Evolutionary conservation across 2,329 filamentous ascomycete genomes (phyloP).

Genomic region (Neocucurbitaria cava): DNA sequence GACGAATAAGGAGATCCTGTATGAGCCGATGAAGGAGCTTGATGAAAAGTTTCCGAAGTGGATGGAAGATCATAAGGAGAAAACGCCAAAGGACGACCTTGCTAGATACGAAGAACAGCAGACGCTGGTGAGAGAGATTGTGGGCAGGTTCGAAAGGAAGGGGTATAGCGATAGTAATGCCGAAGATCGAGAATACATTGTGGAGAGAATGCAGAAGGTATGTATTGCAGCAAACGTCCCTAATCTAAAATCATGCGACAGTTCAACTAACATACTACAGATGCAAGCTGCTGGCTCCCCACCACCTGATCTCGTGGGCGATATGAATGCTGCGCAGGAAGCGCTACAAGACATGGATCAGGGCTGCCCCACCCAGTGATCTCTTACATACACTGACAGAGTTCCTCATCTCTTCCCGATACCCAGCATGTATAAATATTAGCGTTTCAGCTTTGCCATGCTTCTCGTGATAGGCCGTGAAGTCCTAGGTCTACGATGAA

Average conservation of each 20-base stretch:
- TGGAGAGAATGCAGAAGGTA: conserved; percentile 97
- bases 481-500: not conserved
- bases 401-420: conserved; percentile 23
- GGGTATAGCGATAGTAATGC: conserved; percentile 83
- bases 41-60: conserved; percentile 90
- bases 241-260: not conserved
- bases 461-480: not conserved
- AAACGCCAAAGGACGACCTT: conserved; percentile 71
- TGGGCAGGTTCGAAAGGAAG: conserved; percentile 82
- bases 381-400: conserved; percentile 4
- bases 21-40: conserved; percentile 98
- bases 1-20: conserved; percentile 97
- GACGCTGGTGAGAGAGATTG: conserved; percentile 81
- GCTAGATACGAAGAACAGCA: conserved; percentile 84
- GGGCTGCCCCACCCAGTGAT: conserved; percentile 68
- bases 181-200: conserved; percentile 86
- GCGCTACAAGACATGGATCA: conserved; percentile 62
- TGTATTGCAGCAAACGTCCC: not conserved
- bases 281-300: conserved; percentile 97
- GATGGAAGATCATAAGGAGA: conserved; percentile 78
- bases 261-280: conserved; percentile 55
- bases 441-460: not conserved
- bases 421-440: conserved; percentile 28
- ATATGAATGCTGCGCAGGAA: conserved; percentile 84
- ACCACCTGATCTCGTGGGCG: conserved; percentile 87